Conservation (phyloP, 2,329 filamentous ascomycete genomes). For the Talaromyces sp. region DNA sequence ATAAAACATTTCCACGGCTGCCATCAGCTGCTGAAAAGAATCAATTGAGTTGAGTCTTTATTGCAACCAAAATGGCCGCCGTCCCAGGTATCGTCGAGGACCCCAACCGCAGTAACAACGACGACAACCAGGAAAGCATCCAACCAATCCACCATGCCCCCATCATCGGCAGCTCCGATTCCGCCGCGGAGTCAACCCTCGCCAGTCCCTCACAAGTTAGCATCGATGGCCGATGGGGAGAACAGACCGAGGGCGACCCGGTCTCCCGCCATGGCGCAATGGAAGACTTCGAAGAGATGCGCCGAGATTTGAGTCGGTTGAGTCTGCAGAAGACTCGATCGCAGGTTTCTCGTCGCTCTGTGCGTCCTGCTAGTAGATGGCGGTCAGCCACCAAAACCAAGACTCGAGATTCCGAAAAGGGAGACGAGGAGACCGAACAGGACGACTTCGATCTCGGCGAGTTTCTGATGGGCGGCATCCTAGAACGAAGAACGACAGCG, state of each 20-base stretch:
- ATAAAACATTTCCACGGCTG: background rate
- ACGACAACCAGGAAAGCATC: background rate
- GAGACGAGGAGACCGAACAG: constrained; percentile 39
- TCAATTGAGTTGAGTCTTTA: background rate
- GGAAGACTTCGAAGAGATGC: constrained; percentile 59
- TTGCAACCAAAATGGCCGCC: constrained; percentile 2
- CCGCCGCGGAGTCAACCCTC: constrained; percentile 17
- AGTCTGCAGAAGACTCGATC: constrained; percentile 43
- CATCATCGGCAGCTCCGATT: constrained; percentile 10
- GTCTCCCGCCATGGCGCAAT: constrained; percentile 54
- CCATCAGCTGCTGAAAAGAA: background rate
- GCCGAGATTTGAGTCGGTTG: constrained; percentile 53
- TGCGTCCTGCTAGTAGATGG: constrained; percentile 22
- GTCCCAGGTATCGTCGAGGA: constrained; percentile 7
- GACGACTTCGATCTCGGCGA: constrained; percentile 63
- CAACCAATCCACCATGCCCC: constrained; percentile 5
- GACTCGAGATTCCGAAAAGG: constrained; percentile 44
- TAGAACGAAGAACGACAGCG: constrained; percentile 65
- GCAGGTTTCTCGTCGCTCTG: constrained; percentile 23
- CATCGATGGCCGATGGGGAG: constrained; percentile 59
- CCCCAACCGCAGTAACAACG: background rate
- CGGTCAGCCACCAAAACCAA: constrained; percentile 27
- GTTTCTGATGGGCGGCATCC: constrained; percentile 71
- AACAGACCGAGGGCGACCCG: constrained; percentile 51
- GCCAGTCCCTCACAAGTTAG: constrained; percentile 22